These are phyloP conservation scores for Pythium phragmiticola DNA, from an alignment of 352 stramenopile genomes.

Conservation along the genomic window DNA sequence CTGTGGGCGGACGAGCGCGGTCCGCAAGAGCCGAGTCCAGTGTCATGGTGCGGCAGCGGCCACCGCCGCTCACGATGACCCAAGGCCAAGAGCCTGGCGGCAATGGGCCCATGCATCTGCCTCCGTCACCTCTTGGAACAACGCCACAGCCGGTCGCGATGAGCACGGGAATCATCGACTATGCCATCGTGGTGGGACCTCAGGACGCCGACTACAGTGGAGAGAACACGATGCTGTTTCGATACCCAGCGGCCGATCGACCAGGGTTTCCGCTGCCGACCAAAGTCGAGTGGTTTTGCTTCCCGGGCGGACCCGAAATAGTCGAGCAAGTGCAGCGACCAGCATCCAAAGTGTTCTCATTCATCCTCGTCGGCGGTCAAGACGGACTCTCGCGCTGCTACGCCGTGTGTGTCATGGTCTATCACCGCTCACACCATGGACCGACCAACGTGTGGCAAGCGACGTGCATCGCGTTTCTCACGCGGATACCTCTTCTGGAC, in stretches of 20 bases:
- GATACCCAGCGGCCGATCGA: conserved; percentile 57
- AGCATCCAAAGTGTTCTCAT: conserved; percentile 66
- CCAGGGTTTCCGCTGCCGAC: conserved; percentile 69
- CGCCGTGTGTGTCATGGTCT: conserved; percentile 68
- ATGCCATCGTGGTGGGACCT: conserved; percentile 67
- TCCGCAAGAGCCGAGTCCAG: conserved; percentile 24
- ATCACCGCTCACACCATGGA: conserved; percentile 37
- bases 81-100: background rate
- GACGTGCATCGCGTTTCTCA: conserved; percentile 75
- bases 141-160: conserved; percentile 36
- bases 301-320: conserved; percentile 65
- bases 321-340: conserved; percentile 46
- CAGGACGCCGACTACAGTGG: conserved; percentile 19
- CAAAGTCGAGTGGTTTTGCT: conserved; percentile 90
- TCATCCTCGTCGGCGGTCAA: conserved; percentile 72
- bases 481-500: conserved; percentile 60
- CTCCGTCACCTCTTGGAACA: conserved; percentile 19
- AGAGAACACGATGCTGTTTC: conserved; percentile 62
- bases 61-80: conserved; percentile 22
- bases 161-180: conserved; percentile 70
- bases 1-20: conserved; percentile 29
- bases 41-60: conserved; percentile 17
- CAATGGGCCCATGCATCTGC: background rate
- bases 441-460: conserved; percentile 49
- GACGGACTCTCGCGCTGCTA: conserved; percentile 74